These are phyloP conservation scores for Globisporangium parvum DNA, from an alignment of 352 stramenopile species.

Conservation along the genomic window DNA sequence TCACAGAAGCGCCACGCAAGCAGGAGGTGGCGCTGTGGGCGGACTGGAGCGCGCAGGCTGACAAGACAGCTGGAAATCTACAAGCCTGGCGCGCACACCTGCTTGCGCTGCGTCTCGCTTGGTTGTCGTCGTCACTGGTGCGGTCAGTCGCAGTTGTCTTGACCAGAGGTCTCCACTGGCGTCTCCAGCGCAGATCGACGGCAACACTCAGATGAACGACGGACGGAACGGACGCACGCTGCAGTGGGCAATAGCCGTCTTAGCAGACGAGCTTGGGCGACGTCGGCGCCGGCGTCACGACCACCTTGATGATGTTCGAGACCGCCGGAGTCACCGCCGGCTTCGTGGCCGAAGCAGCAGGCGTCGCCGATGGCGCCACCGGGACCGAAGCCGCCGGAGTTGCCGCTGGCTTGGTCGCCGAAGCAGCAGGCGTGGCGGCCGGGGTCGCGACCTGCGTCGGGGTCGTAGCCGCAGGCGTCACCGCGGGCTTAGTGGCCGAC, in stretches of 20 bases:
- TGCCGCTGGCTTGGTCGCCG: slow-evolving; percentile 5
- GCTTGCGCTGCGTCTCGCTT: too few species aligned
- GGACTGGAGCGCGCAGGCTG: too few species aligned
- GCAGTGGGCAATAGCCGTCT: not conserved
- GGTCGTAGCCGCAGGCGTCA: slow-evolving; percentile 8
- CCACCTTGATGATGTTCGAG: slow-evolving; percentile 14
- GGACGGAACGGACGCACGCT: too few species aligned
- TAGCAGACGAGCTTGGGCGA: slow-evolving; percentile 17
- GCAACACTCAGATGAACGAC: too few species aligned
- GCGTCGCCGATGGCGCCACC: slow-evolving; percentile 6
- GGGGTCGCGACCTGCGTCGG: slow-evolving; percentile 7
- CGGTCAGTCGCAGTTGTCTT: too few species aligned
- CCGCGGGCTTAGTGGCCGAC: not conserved
- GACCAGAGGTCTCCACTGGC: too few species aligned
- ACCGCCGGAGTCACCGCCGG: slow-evolving; percentile 3
- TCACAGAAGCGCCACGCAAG: too few species aligned
- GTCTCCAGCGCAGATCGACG: too few species aligned
- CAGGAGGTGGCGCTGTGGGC: too few species aligned
- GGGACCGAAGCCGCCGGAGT: slow-evolving; percentile 1
- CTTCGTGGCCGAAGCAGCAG: slow-evolving; percentile 5
- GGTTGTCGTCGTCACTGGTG: too few species aligned
- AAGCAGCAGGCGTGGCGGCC: slow-evolving; percentile 3
- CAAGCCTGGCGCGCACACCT: too few species aligned
- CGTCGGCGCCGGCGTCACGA: slow-evolving; percentile 13
- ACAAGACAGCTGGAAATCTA: too few species aligned